A percentile compares a stretch with the other conserved stretches of the same genome.
Evolutionary conservation across 495 filamentous ascomycete genomes (phyloP).

Genomic region (Staphylotrichum longicolle): DNA sequence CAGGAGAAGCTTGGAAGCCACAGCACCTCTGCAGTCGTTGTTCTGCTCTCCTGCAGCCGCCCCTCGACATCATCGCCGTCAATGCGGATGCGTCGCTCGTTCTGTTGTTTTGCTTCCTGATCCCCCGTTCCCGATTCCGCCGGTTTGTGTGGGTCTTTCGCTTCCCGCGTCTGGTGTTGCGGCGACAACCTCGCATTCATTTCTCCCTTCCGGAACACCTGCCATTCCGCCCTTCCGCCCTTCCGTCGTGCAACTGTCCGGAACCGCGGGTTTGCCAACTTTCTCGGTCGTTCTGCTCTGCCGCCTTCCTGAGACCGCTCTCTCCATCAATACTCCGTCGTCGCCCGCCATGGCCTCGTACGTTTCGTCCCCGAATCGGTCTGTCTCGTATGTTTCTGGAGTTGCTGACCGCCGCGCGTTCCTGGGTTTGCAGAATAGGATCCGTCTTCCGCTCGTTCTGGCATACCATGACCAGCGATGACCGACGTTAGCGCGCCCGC

Average conservation of each 20-base stretch:
- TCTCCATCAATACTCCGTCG: not conserved
- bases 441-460: slow-evolving; percentile 57
- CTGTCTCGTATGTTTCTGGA: not conserved
- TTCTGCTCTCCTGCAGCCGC: slow-evolving; percentile 17
- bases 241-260: not conserved
- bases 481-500: slow-evolving; percentile 50
- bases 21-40: slow-evolving; percentile 14
- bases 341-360: slow-evolving; percentile 24
- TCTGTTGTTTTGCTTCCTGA: slow-evolving; percentile 15
- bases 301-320: not conserved
- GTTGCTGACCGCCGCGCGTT: slow-evolving; percentile 11
- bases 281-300: not conserved
- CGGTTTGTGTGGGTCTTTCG: not conserved
- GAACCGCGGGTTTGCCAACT: not conserved
- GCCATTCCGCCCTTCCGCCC: too few species aligned
- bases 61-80: slow-evolving; percentile 29
- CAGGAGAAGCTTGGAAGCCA: slow-evolving; percentile 17
- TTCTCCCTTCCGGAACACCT: not conserved
- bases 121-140: not conserved
- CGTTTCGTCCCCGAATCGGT: slow-evolving; percentile 4
- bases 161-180: not conserved
- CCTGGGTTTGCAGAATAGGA: slow-evolving; percentile 23
- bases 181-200: not conserved
- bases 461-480: slow-evolving; percentile 87
- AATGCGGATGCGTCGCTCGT: slow-evolving; percentile 26